Evolutionary conservation across 116 monocot genomes (phyloP).

Genomic region (Trichopus zeylanicus): DNA sequence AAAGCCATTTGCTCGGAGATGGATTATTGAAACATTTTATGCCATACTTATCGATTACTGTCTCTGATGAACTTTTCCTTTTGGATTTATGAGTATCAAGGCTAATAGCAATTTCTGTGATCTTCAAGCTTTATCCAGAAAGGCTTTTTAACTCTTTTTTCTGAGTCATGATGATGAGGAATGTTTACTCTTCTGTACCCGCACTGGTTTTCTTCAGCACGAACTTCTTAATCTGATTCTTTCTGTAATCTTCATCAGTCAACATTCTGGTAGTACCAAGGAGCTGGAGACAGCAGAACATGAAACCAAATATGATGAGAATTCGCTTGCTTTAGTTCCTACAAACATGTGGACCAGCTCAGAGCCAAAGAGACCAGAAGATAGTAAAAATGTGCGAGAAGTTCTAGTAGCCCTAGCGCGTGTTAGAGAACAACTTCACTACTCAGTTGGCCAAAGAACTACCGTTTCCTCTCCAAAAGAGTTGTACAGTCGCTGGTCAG

Average conservation of each 20-base stretch:
- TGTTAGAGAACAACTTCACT: constrained; percentile 30
- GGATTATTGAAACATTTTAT: no score
- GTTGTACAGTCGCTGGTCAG: neutral
- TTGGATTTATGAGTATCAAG: no score
- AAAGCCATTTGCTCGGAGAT: no score
- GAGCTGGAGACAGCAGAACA: constrained; percentile 3
- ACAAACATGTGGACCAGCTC: constrained; percentile 3
- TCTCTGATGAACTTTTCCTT: no score
- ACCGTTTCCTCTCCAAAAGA: neutral
- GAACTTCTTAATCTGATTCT: neutral
- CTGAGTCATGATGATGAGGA: no score
- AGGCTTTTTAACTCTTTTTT: no score
- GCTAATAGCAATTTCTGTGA: no score
- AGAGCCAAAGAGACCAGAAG: constrained; percentile 1
- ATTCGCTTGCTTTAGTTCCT: constrained; percentile 23
- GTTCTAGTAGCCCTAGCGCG: constrained; percentile 29
- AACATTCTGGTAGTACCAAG: neutral
- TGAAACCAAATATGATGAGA: constrained; percentile 3
- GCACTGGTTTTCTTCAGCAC: neutral
- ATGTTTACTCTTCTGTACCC: no score
- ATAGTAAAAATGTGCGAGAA: constrained; percentile 9
- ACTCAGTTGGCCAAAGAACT: constrained; percentile 8
- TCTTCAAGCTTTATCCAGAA: no score
- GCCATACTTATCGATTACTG: no score
- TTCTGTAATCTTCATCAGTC: neutral